These are phyloP conservation scores for Xylaria sp. DNA, from an alignment of 2,329 filamentous ascomycete genomes.

Conservation along the genomic window DNA sequence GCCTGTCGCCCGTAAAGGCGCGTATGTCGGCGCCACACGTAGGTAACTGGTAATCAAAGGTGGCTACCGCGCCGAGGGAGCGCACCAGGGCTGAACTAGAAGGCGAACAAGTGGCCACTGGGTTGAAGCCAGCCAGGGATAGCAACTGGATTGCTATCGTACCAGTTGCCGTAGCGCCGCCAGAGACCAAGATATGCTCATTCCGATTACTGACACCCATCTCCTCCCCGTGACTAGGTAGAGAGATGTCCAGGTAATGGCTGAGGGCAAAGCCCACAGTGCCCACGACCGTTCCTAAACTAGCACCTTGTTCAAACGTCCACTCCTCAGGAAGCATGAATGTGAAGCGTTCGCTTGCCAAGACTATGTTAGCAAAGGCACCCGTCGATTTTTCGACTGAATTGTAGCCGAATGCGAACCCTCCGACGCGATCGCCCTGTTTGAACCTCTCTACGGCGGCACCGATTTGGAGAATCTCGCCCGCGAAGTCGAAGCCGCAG, in stretches of 20 bases:
- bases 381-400: background rate
- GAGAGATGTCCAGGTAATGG: background rate
- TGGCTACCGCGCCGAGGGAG: background rate
- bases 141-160: background rate
- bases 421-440: background rate
- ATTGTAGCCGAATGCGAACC: background rate
- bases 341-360: background rate
- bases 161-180: background rate
- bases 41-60: slow-evolving; percentile 17
- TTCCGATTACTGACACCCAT: background rate
- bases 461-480: background rate
- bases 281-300: too few relatives aligned
- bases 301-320: too few relatives aligned
- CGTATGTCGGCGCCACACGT: slow-evolving; percentile 37
- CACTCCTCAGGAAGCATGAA: too few relatives aligned
- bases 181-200: background rate
- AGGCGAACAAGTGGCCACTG: slow-evolving; percentile 17
- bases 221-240: too few relatives aligned
- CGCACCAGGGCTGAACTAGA: too few relatives aligned
- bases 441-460: background rate
- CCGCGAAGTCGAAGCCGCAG: background rate
- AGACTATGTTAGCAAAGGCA: background rate
- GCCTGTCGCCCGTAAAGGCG: slow-evolving; percentile 44
- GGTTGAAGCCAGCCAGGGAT: background rate
- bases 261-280: too few relatives aligned